A percentile compares a stretch with the other conserved stretches of the same genome.
Evolutionary conservation across 768 basidiomycete genomes (phyloP).

Genomic region (Mycena galericulata): DNA sequence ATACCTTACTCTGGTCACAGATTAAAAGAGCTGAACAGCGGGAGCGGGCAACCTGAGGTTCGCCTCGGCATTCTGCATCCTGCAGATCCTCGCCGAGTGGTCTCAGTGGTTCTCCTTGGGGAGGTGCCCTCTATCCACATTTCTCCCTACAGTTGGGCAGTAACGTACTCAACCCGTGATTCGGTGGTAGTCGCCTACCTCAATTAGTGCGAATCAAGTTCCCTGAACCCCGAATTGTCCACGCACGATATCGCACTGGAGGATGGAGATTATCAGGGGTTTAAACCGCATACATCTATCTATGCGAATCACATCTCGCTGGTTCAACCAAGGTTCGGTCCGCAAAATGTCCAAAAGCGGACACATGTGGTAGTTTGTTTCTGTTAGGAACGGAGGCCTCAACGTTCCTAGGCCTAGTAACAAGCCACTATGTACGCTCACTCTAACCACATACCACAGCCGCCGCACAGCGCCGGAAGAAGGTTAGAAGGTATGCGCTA

Average conservation of each 20-base stretch:
- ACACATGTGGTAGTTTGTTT: slow-evolving; percentile 5
- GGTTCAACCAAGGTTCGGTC: too few relatives aligned
- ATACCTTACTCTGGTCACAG: slow-evolving; percentile 18
- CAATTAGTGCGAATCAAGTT: too few relatives aligned
- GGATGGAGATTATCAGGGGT: too few relatives aligned
- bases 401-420: too few relatives aligned
- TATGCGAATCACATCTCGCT: too few relatives aligned
- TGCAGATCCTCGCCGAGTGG: neutral
- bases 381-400: neutral
- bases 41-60: too few relatives aligned
- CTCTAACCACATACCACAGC: slow-evolving; percentile 71
- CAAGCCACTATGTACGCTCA: slow-evolving; percentile 64
- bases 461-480: slow-evolving; percentile 75
- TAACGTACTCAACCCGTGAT: neutral
- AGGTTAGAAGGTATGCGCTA: slow-evolving; percentile 56
- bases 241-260: too few relatives aligned
- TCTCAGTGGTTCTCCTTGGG: neutral
- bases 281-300: too few relatives aligned
- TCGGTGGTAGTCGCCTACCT: neutral
- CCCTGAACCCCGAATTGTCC: too few relatives aligned
- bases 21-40: neutral
- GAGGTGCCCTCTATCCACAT: neutral
- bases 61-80: neutral
- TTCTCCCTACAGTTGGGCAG: slow-evolving; percentile 23
- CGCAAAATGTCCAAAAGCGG: neutral